Base-by-base conservation (phyloP, 495 filamentous ascomycete genomes). In the Oidiodendron maius region DNA sequence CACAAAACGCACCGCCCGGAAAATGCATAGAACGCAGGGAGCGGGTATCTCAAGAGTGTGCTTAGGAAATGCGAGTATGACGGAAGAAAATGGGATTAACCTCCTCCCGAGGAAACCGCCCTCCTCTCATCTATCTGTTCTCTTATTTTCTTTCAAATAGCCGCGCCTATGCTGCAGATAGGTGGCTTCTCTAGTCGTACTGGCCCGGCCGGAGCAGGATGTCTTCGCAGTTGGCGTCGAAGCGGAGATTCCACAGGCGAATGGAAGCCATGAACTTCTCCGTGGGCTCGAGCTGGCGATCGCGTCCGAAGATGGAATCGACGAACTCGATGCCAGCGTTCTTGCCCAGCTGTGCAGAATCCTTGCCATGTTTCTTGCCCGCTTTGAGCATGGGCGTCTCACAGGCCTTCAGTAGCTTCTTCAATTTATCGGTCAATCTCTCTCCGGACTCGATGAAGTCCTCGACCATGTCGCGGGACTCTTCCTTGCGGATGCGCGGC, bases 311-410 rank as follows among this genome's bases (percentile, higher is more conserved):
- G 54, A 98, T 88, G 39, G 91, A 88, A 61, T 96, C 87, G 59
- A 98, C 91, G 62, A 98, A 97, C 77, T 96, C 94, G 56, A 83
- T 84, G 32, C 94, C 94, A 49, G 88, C 87, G 62, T 89, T 89
- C 75, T 90, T 87, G 58, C 93, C 94, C 73, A 96, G 89, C 52
- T 83, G 82, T 30, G 86, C 74, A 20, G 78, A 71, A 55, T 82
- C 79, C 59, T 80, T 80, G 46, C 77, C 72, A 32, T 72, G 71
- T 67, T 82, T 73, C 59, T 64, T 66, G 54, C 71, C 71, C 64
- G 72, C 68, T 39, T 69, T 71, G 52, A 76, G 71, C 93, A 98
- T 97, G 64, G 85, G 95, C 35, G 85, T 78, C 71, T 98, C 91
- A 59, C 93, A 97, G 12, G 79, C 72, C 71, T 90, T 91, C 55